Evolutionary conservation across 2,329 filamentous ascomycete species (phyloP).

Genomic region (Amesomyces nigricolor): DNA sequence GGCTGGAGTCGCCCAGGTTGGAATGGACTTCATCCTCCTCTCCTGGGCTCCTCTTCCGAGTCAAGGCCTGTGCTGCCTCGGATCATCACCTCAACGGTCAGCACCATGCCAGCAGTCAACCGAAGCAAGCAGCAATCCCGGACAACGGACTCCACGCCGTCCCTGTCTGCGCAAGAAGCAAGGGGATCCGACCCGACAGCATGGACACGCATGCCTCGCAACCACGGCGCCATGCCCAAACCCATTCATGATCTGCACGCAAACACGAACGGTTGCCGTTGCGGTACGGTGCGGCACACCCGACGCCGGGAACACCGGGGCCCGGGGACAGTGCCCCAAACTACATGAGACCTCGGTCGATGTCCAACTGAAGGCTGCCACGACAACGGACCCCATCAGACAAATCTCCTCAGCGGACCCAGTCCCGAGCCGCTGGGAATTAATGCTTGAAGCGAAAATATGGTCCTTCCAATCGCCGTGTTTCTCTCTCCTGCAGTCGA

Average conservation of each 20-base stretch:
- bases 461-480: conserved; percentile 1
- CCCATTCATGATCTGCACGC: conserved; percentile 5
- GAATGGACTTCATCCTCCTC: too few relatives aligned
- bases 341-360: background rate
- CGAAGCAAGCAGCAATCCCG: background rate
- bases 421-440: conserved; percentile 4
- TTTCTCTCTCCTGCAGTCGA: background rate
- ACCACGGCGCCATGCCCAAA: background rate
- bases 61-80: too few relatives aligned
- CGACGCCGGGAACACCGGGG: background rate
- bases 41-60: too few relatives aligned
- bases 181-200: conserved; percentile 14
- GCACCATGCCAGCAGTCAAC: background rate
- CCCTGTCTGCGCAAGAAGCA: background rate
- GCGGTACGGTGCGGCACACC: background rate
- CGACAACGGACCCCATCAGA: conserved; percentile 1
- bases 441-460: background rate
- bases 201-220: conserved; percentile 1
- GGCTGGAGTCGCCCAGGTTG: too few relatives aligned
- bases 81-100: too few relatives aligned
- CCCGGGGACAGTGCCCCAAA: background rate
- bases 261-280: background rate
- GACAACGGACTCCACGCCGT: background rate
- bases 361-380: conserved; percentile 15
- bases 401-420: background rate